phyloP scores from a whole-genome alignment of 306 rosid genomes.

The Casuarina equisetifolia region DNA sequence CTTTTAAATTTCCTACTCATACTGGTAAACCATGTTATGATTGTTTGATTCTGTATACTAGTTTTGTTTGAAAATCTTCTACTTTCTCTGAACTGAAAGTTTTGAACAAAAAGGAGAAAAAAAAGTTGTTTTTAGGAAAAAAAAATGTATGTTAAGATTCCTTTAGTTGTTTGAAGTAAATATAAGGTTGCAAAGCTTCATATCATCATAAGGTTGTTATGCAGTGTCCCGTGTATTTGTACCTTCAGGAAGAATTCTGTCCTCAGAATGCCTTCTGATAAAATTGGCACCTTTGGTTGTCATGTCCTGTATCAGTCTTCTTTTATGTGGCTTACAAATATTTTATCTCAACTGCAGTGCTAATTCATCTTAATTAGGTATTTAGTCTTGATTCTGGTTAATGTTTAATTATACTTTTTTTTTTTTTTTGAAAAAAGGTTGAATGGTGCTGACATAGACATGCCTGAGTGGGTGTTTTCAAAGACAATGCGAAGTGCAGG shows the following conservation, averaged over 20 bases:
- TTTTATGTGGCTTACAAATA: slow-evolving; percentile 11
- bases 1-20: neutral
- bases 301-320: slow-evolving; percentile 10
- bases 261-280: slow-evolving; percentile 18
- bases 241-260: neutral
- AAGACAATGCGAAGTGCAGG: slow-evolving; percentile 88
- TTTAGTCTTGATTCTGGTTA: slow-evolving; percentile 18
- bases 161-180: neutral
- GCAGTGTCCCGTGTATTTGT: neutral
- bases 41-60: neutral
- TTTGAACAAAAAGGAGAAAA: neutral
- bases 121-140: neutral
- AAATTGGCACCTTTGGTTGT: slow-evolving; percentile 16
- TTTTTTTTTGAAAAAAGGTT: slow-evolving; percentile 42
- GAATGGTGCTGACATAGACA: slow-evolving; percentile 85
- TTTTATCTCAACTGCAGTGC: slow-evolving; percentile 22
- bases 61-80: neutral
- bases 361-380: slow-evolving; percentile 9
- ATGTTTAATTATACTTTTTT: slow-evolving; percentile 33
- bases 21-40: neutral
- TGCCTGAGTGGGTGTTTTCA: slow-evolving; percentile 91
- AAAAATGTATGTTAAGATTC: neutral
- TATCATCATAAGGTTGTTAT: neutral
- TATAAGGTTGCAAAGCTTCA: neutral
- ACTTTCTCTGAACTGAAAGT: neutral